Base-by-base conservation (phyloP, 2,329 filamentous ascomycete species). In the Colletotrichum sp. region DNA sequence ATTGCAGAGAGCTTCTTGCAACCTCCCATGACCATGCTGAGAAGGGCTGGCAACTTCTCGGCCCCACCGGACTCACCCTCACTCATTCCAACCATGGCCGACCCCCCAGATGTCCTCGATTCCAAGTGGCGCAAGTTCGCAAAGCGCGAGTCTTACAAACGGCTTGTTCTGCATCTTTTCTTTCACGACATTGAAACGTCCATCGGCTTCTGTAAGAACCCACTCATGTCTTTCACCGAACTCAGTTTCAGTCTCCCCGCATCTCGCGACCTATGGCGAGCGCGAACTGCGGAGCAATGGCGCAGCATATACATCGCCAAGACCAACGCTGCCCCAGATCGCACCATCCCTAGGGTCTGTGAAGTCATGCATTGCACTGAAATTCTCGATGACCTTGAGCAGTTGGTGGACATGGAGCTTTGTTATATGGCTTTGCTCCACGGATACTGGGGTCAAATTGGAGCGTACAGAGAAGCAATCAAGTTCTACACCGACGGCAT, bases 1-100 rank as follows among this genome's bases (percentile, higher is more conserved):
- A 84, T 86, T n/a, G 82, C 84, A 6, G 85, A 86, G 63, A 83
- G 82, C 34, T 85, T 85, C 67, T 78, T 85, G 32, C 81, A 83
- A 34, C 82, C 84, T 0, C 72, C 84, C 0, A 57, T 86, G 8
- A 86, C 84, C 3, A 86, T 86, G 81, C 73, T 85, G 57, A 80
- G 84, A 3, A 81, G 84, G 1, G 81, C 80, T 21, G 82, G 83
- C 6, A 82, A 81, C 63, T 82, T 85, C 64, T 79, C 74, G 30
- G 70, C 74, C 9, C 70, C 65, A 8, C 64, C 74, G 4, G 74
- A 76, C n/a, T 76, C 64, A 10, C 26, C 57, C 7, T 67, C 70
- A 18, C 49, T 69, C 8, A 65, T 68, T 32, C 74, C 74, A 18
- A 74, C 44, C 5, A 30, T 74, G 26, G 32, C 71, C 26, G 74